A percentile compares a stretch with the other conserved stretches of the same genome.
Conservation (phyloP, 2,329 filamentous ascomycete species). For the Fusarium ramigenum region DNA sequence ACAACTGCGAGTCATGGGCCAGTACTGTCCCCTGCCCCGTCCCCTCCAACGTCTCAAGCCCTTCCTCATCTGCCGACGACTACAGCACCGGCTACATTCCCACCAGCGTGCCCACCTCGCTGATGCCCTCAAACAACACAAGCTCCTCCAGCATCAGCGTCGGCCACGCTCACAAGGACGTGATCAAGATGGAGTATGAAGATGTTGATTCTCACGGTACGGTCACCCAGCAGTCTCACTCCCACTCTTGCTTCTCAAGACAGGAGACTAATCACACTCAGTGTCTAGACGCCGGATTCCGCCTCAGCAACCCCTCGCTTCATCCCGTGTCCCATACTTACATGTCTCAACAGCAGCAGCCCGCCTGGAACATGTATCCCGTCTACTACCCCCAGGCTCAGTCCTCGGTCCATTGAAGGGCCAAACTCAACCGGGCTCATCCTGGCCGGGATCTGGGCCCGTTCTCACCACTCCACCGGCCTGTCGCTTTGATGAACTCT, state of each 20-base stretch:
- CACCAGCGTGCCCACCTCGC: conserved; percentile 57
- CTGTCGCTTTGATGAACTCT: conserved; percentile 48
- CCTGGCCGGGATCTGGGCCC: conserved; percentile 48
- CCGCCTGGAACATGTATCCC: conserved; percentile 48
- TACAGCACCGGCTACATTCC: conserved; percentile 58
- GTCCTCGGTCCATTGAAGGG: conserved; percentile 47
- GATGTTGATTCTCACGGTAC: conserved; percentile 48
- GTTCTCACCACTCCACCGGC: conserved; percentile 45
- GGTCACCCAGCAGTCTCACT: conserved; percentile 13
- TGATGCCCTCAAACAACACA: conserved; percentile 49
- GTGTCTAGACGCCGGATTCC: conserved; percentile 46
- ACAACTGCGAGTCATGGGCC: conserved; percentile 59
- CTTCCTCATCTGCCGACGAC: conserved; percentile 61
- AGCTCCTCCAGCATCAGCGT: conserved; percentile 45
- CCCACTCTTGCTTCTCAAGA: not conserved
- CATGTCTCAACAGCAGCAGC: conserved; percentile 43
- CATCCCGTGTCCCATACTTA: conserved; percentile 39
- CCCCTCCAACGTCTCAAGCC: conserved; percentile 61
- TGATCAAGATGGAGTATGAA: conserved; percentile 54
- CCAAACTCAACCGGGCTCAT: conserved; percentile 34
- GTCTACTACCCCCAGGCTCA: conserved; percentile 48
- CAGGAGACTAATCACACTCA: conserved; percentile 44
- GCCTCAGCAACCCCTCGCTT: conserved; percentile 43
- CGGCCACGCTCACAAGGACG: conserved; percentile 50
- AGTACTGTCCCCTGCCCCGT: conserved; percentile 55